A percentile compares a stretch with the other conserved stretches of the same genome.
phyloP scores from a whole-genome alignment of 2,329 filamentous ascomycete species.

The Apiospora pterosperma region DNA sequence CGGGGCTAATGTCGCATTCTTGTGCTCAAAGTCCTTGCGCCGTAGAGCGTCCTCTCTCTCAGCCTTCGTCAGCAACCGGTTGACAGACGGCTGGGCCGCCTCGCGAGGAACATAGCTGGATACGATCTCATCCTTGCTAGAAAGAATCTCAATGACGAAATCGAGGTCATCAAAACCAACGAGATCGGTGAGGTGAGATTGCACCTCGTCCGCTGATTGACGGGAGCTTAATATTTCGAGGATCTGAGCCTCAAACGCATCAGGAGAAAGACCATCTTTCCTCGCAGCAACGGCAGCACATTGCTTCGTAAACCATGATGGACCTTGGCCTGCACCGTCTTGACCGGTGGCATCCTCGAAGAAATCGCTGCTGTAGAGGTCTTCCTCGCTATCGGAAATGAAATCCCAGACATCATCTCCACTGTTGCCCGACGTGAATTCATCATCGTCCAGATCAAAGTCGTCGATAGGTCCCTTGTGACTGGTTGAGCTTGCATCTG shows the following conservation, averaged over 20 bases:
- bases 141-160: constrained; percentile 86
- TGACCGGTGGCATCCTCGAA: constrained; percentile 42
- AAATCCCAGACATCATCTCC: constrained; percentile 91
- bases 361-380: constrained; percentile 61
- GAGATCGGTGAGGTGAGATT: constrained; percentile 84
- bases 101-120: constrained; percentile 35
- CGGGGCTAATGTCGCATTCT: constrained; percentile 67
- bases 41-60: constrained; percentile 78
- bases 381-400: constrained; percentile 71
- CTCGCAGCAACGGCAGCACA: constrained; percentile 63
- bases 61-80: constrained; percentile 65
- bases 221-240: constrained; percentile 67
- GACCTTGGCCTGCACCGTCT: constrained; percentile 42
- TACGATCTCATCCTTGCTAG: constrained; percentile 68
- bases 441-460: constrained; percentile 61
- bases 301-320: constrained; percentile 67
- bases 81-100: constrained; percentile 31
- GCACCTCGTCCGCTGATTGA: constrained; percentile 78
- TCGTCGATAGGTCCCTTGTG: constrained; percentile 51
- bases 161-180: constrained; percentile 93
- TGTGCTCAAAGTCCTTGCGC: constrained; percentile 77
- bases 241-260: constrained; percentile 75
- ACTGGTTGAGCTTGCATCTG: constrained; percentile 35
- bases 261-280: constrained; percentile 64
- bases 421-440: constrained; percentile 54